Evolutionary conservation across 345 rosid species (phyloP).

Genomic region (Iberis pinnata): DNA sequence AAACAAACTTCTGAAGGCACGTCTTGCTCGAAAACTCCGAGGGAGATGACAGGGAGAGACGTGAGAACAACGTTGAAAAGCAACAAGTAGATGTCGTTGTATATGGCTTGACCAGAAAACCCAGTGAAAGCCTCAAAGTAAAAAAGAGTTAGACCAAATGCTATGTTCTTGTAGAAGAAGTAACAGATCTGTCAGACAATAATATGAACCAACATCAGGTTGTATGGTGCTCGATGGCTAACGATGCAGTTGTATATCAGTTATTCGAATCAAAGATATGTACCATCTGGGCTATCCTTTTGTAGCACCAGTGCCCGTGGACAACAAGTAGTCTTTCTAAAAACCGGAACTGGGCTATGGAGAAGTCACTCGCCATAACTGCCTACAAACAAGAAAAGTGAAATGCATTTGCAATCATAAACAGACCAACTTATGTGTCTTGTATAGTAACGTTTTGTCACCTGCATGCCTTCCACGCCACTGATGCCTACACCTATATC

Average conservation of each 20-base stretch:
- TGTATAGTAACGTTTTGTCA: conserved; percentile 17
- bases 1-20: conserved; percentile 70
- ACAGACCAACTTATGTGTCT: neutral
- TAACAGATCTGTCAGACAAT: conserved; percentile 46
- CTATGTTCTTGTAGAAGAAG: conserved; percentile 74
- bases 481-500: conserved; percentile 86
- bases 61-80: conserved; percentile 63
- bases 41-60: conserved; percentile 68
- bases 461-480: conserved; percentile 93
- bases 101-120: conserved; percentile 58
- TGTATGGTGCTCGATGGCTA: conserved; percentile 6
- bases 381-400: conserved; percentile 38
- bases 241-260: conserved; percentile 13
- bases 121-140: conserved; percentile 55
- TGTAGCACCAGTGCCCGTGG: conserved; percentile 88
- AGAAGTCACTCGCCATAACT: conserved; percentile 82
- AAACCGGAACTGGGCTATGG: conserved; percentile 66
- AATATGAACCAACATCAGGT: conserved; percentile 21
- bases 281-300: conserved; percentile 80
- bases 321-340: conserved; percentile 64
- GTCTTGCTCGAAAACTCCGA: conserved; percentile 72
- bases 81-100: conserved; percentile 61
- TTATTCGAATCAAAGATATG: conserved; percentile 13
- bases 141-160: conserved; percentile 70
- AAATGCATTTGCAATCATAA: conserved; percentile 17